These are phyloP conservation scores for Salix viminalis DNA, from an alignment of 345 rosid genomes.

Conservation along the genomic window DNA sequence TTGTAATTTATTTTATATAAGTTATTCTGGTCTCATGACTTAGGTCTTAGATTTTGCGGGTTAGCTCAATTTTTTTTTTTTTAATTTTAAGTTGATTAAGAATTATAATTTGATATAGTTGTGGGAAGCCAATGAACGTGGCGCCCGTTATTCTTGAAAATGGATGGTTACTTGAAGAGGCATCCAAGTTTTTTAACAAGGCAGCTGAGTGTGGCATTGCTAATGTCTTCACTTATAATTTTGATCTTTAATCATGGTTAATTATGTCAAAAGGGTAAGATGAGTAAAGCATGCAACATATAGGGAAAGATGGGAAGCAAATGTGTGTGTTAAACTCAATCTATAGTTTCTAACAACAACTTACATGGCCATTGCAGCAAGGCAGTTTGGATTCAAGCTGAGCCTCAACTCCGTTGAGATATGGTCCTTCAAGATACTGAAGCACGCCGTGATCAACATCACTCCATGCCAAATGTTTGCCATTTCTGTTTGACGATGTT, in stretches of 20 bases:
- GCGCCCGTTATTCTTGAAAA: conserved; percentile 44
- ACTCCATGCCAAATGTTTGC: neutral
- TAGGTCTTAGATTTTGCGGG: rapidly evolving
- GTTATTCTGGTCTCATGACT: too few species aligned
- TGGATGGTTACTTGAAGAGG: conserved; percentile 36
- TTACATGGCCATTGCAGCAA: conserved; percentile 48
- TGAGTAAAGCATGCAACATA: conserved; percentile 47
- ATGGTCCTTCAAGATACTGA: neutral
- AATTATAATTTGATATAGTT: neutral
- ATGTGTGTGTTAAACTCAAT: conserved; percentile 25
- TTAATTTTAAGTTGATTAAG: too few species aligned
- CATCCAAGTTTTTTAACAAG: conserved; percentile 48
- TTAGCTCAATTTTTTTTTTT: too few species aligned
- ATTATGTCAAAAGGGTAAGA: conserved; percentile 44
- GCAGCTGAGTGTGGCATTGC: conserved; percentile 50
- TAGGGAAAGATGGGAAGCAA: conserved; percentile 56
- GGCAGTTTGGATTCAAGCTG: conserved; percentile 33
- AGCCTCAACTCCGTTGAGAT: neutral
- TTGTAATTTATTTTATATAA: too few species aligned
- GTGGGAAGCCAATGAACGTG: conserved; percentile 53
- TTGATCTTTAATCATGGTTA: conserved; percentile 38
- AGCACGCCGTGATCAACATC: neutral
- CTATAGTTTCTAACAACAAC: conserved; percentile 54
- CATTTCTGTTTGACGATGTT: neutral
- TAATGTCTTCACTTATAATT: conserved; percentile 50